Evolutionary conservation across 495 filamentous ascomycete species (phyloP).

Genomic region (Penicillium paradoxum): DNA sequence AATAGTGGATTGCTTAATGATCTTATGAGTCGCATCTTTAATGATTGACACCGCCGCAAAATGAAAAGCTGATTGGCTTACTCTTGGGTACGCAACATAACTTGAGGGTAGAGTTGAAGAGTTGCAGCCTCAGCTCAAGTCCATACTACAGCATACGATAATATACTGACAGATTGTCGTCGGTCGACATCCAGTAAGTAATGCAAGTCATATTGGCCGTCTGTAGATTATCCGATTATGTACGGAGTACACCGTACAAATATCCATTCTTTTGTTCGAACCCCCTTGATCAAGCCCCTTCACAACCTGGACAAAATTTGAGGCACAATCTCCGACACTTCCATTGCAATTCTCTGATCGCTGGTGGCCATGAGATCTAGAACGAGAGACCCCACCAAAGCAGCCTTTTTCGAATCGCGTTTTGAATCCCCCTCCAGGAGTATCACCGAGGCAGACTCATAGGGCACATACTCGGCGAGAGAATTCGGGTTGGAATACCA

Average conservation of each 20-base stretch:
- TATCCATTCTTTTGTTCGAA: neutral
- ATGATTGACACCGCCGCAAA: too few species aligned
- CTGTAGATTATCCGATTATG: too few species aligned
- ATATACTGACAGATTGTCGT: too few species aligned
- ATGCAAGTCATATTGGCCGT: too few species aligned
- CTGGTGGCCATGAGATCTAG: constrained; percentile 28
- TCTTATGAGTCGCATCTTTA: neutral
- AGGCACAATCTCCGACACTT: neutral
- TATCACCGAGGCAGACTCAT: constrained; percentile 38
- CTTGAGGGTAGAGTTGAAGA: too few species aligned
- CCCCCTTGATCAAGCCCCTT: neutral
- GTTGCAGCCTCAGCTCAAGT: too few species aligned
- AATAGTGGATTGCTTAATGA: neutral
- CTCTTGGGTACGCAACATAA: too few species aligned
- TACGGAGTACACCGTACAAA: too few species aligned
- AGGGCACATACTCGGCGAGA: constrained; percentile 51
- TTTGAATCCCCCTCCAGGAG: constrained; percentile 47
- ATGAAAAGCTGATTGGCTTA: too few species aligned
- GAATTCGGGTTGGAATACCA: constrained; percentile 57
- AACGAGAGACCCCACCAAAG: constrained; percentile 48
- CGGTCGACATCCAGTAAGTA: too few species aligned
- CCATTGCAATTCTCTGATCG: constrained; percentile 22
- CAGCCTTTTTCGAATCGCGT: constrained; percentile 55
- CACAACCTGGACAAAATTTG: neutral
- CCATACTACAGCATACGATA: too few species aligned